Evolutionary conservation across 495 filamentous ascomycete species (phyloP), one percentile per base, ranked within the genome.

Genomic region (Aspergillus hancockii): DNA sequence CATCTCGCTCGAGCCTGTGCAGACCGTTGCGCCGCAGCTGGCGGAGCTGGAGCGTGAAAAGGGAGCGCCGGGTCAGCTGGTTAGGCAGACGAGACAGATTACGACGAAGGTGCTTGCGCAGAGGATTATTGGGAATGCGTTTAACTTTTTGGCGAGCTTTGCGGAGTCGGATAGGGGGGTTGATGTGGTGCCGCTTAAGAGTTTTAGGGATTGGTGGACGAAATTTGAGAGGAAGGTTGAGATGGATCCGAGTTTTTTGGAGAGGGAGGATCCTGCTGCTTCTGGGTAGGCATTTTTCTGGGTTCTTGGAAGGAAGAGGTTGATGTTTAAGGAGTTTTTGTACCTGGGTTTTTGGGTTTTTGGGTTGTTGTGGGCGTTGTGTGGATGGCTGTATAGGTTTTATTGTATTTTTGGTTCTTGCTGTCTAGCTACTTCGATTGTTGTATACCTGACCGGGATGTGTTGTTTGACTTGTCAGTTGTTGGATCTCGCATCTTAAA

Each of bases 131-230:
- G 86, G 88, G 61, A 96, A 96, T 71, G 93, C 92, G n/a, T 99
- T 97, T 66, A 97, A 98, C 72, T 98, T 96, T 70, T 77, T 99
- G 46, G 86, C 93, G 22, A 90, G 92, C 64, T 98, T 96, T 80
- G 88, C 88, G 46, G 80, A 79, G 49, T 73, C 68, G 9, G 77
- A 77, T 63, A 66, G 80, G 75, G 36, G 90, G 84, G 12, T 82
- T 88, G 93, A 97, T 69, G 86, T 95, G 13, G 89, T 99, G 22
- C 91, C 95, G 34, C 68, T 99, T 55, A 90, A 88, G 75, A 89
- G 87, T 13, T 98, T 99, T 72, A 86, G 90, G 69, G 92, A 97
- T 54, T 99, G 95, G 94, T 99, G 94, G 94, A 80, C 75, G 52
- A 97, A 96, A 74, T 99, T 99, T 78, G 94, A 99, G 84, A 84